A percentile compares a stretch with the other conserved stretches of the same genome.
Evolutionary conservation across 1,284 basidiomycete species (phyloP).

Genomic region (Rhizopogon hawkerae): DNA sequence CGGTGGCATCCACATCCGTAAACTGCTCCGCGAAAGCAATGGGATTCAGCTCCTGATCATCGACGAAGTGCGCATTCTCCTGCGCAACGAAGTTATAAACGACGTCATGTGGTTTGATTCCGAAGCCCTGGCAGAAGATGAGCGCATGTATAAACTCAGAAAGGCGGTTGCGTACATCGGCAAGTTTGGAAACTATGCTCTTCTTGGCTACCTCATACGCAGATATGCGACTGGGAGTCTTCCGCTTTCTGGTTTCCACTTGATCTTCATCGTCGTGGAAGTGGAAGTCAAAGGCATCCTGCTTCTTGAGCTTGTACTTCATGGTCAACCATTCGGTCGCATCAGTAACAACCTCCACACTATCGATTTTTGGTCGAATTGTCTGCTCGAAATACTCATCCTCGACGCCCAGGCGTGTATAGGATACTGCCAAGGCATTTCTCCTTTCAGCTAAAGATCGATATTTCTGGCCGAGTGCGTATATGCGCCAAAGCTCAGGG

Average conservation of each 20-base stretch:
- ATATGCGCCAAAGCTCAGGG: constrained; percentile 84
- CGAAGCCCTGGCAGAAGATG: constrained; percentile 52
- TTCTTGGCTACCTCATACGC: constrained; percentile 82
- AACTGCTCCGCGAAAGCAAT: constrained; percentile 70
- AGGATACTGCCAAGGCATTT: constrained; percentile 54
- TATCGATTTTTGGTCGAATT: constrained; percentile 55
- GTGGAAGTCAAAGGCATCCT: constrained; percentile 50
- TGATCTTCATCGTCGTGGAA: constrained; percentile 63
- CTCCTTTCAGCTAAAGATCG: constrained; percentile 75
- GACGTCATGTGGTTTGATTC: constrained; percentile 71
- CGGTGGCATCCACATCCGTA: constrained; percentile 54
- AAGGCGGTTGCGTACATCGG: constrained; percentile 45
- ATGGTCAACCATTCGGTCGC: constrained; percentile 86
- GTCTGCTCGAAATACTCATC: constrained; percentile 71
- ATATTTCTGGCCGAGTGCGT: constrained; percentile 78
- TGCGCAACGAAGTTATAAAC: constrained; percentile 69
- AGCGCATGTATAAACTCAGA: constrained; percentile 5
- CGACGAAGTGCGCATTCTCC: constrained; percentile 58
- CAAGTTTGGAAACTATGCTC: constrained; percentile 66
- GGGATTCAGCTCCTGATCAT: constrained; percentile 72
- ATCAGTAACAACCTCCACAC: constrained; percentile 87
- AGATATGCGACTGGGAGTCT: constrained; percentile 79
- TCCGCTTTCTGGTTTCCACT: constrained; percentile 54
- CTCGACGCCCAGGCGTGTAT: constrained; percentile 51
- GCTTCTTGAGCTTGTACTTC: constrained; percentile 75